phyloP scores from a whole-genome alignment of 352 stramenopile genomes.

The Phytophthora palmivora region DNA sequence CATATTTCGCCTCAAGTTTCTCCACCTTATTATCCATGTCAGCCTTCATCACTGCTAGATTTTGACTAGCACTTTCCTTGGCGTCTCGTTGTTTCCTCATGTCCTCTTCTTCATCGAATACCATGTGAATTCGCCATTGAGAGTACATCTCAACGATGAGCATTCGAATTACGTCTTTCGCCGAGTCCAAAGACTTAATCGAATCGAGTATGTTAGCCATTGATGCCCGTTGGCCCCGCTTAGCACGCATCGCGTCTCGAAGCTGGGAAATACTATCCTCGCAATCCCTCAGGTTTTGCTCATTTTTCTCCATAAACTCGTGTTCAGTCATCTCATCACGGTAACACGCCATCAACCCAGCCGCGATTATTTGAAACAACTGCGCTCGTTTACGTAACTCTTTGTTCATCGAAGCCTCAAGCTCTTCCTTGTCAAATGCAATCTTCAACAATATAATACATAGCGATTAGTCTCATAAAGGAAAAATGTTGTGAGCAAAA shows the following conservation, averaged over 20 bases:
- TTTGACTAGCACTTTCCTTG: slow-evolving; percentile 14
- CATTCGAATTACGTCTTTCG: slow-evolving; percentile 56
- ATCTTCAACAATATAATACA: slow-evolving; percentile 34
- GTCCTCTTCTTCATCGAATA: slow-evolving; percentile 36
- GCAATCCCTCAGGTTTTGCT: slow-evolving; percentile 56
- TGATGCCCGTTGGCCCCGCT: slow-evolving; percentile 24
- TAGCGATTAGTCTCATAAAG: not conserved
- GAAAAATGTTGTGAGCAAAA: slow-evolving; percentile 1
- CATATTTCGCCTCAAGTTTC: slow-evolving; percentile 36
- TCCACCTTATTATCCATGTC: slow-evolving; percentile 41
- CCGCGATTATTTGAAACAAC: slow-evolving; percentile 58
- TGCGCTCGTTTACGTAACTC: slow-evolving; percentile 57
- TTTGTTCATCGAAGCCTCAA: slow-evolving; percentile 56
- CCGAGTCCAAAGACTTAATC: slow-evolving; percentile 48
- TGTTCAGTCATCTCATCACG: slow-evolving; percentile 48
- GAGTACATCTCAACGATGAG: slow-evolving; percentile 64
- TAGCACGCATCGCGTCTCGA: slow-evolving; percentile 44
- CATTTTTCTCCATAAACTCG: slow-evolving; percentile 62
- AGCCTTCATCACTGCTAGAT: slow-evolving; percentile 17
- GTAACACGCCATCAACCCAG: slow-evolving; percentile 37
- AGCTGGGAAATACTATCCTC: slow-evolving; percentile 72
- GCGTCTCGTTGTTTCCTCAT: slow-evolving; percentile 23
- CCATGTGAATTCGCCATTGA: slow-evolving; percentile 53
- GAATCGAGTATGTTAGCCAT: slow-evolving; percentile 50
- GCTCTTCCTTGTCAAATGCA: slow-evolving; percentile 60